These are phyloP conservation scores for Stephania japonica DNA, from an alignment of 164 flowering plant species.

Conservation along the genomic window DNA sequence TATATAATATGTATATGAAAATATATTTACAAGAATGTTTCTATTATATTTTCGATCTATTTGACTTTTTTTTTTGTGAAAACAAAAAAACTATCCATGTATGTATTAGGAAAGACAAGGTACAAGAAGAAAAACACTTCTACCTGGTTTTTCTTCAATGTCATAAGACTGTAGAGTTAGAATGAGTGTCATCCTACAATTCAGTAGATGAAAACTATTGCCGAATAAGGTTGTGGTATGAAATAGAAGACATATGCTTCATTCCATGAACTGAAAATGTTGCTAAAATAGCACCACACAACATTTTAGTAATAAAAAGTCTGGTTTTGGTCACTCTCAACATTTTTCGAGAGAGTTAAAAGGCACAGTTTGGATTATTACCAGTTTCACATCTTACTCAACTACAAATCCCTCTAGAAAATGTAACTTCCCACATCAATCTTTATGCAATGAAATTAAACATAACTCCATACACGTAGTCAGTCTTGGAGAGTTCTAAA, in stretches of 20 bases:
- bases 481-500: not conserved
- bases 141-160: too few relatives aligned
- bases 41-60: not conserved
- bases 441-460: not conserved
- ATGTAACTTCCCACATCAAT: not conserved
- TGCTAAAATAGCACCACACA: not conserved
- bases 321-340: not conserved
- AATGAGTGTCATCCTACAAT: too few relatives aligned
- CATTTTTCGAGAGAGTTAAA: not conserved
- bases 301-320: not conserved
- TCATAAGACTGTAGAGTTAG: too few relatives aligned
- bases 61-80: not conserved
- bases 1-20: too few relatives aligned
- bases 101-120: not conserved
- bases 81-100: not conserved
- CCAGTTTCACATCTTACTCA: not conserved
- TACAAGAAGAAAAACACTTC: too few relatives aligned
- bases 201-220: not conserved
- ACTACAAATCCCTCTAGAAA: not conserved
- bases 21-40: too few relatives aligned
- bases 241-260: not conserved
- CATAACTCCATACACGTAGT: not conserved
- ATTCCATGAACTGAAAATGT: not conserved
- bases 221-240: not conserved
- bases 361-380: not conserved